Evolutionary conservation across 345 rosid species (phyloP), one percentile per base, ranked within the genome.

Genomic region (Isatis tinctoria): DNA sequence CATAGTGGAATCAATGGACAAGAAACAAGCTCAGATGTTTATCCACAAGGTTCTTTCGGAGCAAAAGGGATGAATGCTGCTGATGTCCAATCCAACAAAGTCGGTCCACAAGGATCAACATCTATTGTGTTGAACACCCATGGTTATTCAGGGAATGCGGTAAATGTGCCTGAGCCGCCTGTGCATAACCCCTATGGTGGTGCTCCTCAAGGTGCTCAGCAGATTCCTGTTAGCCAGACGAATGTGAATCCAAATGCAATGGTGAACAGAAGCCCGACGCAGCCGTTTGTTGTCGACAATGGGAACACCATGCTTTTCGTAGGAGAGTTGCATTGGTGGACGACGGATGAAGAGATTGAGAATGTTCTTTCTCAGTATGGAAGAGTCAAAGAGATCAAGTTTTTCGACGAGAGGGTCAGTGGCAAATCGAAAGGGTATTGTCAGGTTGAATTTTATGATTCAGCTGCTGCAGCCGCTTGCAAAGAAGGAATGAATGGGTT

Each of bases 401-500:
- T 90, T 75, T 90, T 85, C 67, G 97, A 90, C 45, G 97, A 90
- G 80, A 87, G 86, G 72, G 97, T 90, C 27, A 88, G 97, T 77
- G 97, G 94, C 12, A 90, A 90, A 80, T 90, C 97, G 45, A 90
- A 90, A 84, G 97, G 97, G 17, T 90, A 87, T 78, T 90, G 97
- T 76, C 97, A 90, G 80, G 89, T 90, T 76, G 97, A 90, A 28
- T 90, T 88, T 62, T 88, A 83, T 78, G 97, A 90, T 17, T 53
- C 88, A 53, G 48, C 76, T 74, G 90, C 92, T 69, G 90, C 90
- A 1, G 81, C 92, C 16, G 77, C 90, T 47, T 90, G 97, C 82
- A 88, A 90, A 85, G 94, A 88, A 79, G 87, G 92, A 78, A 88
- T 90, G 97, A 81, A 87, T 76, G 92, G 90, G 7, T 74, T 69